Evolutionary conservation across 192 early-diverging fungal species (phyloP), one percentile per base, ranked within the genome.

Genomic region (Funneliformis geosporum): DNA sequence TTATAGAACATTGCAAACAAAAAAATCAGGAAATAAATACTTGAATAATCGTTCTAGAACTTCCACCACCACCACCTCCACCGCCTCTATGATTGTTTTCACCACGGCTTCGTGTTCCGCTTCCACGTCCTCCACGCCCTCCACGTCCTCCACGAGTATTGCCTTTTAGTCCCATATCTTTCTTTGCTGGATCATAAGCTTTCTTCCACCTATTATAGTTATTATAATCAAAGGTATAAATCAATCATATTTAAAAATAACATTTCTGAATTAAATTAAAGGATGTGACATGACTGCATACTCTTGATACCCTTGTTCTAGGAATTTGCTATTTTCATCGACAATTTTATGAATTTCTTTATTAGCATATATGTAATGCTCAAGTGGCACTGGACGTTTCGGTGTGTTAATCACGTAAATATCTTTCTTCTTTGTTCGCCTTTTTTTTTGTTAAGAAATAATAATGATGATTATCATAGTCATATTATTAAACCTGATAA

Each of bases 351-450:
- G 92, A 39, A 96, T 76, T 16, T 97, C 93, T 62, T 93, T 90
- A 69, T 93, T 89, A 16, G 95, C 93, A 72, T 95, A 99, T 16
- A 99, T 85, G 80, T 92, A 90, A 82, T 99, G 98, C 82, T 98
- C 98, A 16, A 99, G 86, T 14, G 98, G 98, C 0, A 99, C 95
- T 11, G 97, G 97, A 10, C 98, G 91, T 80, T 96, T 93, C 10
- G 87, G 81, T 14, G 98, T 99, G 73, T 91, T 96, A 80, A 99
- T 98, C 1, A 99, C 98, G 83, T 98, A 98, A 40, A 99, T 98
- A 81, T 98, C 92, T 83, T 95, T 93, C 85, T 96, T 94, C 81
- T 98, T 98, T 9, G 98, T 99, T 40, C 98, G 94, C 16, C 94
- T 94, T n/a, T 14, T 65, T 65, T 27, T 27, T 12, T 27, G 2